Percentiles rank a stretch among this genome's conserved stretches.
Conservation (phyloP, 2,329 filamentous ascomycete genomes). For the Alternaria rosae region DNA sequence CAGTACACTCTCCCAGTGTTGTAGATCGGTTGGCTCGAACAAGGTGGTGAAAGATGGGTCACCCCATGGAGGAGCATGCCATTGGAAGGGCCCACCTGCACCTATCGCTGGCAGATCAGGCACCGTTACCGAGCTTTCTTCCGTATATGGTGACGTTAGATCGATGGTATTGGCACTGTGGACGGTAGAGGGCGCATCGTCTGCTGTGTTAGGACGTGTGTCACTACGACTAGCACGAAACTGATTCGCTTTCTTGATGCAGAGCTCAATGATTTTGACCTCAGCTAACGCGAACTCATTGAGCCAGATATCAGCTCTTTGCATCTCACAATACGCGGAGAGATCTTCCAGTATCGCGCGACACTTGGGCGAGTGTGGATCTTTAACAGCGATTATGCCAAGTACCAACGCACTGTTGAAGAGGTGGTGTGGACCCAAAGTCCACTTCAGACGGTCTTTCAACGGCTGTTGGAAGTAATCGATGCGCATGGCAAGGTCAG, state of each 20-base stretch:
- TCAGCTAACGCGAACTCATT: slow-evolving; percentile 54
- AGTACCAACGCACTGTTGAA: slow-evolving; percentile 55
- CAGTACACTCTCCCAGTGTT: slow-evolving; percentile 27
- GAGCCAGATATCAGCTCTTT: slow-evolving; percentile 51
- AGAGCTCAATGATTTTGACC: slow-evolving; percentile 54
- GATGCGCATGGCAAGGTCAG: slow-evolving; percentile 51
- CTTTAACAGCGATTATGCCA: slow-evolving; percentile 47
- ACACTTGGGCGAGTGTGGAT: slow-evolving; percentile 41
- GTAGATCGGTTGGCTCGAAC: slow-evolving; percentile 16
- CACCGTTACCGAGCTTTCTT: slow-evolving; percentile 6
- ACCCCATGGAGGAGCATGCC: slow-evolving; percentile 23
- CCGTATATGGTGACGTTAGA: slow-evolving; percentile 12
- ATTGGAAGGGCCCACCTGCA: slow-evolving; percentile 18
- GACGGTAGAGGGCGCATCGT: neutral
- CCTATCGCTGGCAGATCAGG: slow-evolving; percentile 11
- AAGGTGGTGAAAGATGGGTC: slow-evolving; percentile 16
- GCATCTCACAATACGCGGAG: slow-evolving; percentile 53
- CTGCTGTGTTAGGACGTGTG: neutral
- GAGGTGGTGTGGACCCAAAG: slow-evolving; percentile 49
- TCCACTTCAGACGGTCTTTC: slow-evolving; percentile 48
- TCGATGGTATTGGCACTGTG: neutral
- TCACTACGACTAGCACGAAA: slow-evolving; percentile 10
- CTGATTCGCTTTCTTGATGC: slow-evolving; percentile 40
- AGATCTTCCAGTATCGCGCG: slow-evolving; percentile 51
- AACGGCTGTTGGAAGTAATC: slow-evolving; percentile 38